Evolutionary conservation across 2,329 filamentous ascomycete species (phyloP).

Genomic region (Fonsecaea multimorphosa): DNA sequence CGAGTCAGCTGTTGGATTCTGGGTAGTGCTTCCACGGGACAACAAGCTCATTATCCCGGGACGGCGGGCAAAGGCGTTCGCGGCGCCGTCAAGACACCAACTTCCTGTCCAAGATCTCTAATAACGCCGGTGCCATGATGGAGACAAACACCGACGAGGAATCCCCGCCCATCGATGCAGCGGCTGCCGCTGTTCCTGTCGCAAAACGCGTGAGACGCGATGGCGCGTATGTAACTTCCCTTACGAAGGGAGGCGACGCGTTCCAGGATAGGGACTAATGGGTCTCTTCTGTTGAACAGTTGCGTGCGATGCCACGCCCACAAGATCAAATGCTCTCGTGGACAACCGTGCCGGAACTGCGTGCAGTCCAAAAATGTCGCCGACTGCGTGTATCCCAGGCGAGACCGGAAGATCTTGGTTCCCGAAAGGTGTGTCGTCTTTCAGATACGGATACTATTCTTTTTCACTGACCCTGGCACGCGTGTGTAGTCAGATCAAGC

Average conservation of each 20-base stretch:
- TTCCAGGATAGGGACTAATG: too few relatives aligned
- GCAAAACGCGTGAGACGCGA: neutral
- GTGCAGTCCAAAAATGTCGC: neutral
- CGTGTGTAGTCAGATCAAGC: neutral
- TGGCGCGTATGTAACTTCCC: neutral
- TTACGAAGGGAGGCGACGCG: too few relatives aligned
- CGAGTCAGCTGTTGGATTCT: too few relatives aligned
- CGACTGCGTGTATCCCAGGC: neutral
- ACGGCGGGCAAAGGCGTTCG: too few relatives aligned
- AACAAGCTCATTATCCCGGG: too few relatives aligned
- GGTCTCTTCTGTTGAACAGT: neutral
- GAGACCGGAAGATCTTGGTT: neutral
- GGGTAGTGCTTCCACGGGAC: too few relatives aligned
- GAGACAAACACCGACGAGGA: too few relatives aligned
- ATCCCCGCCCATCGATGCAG: neutral
- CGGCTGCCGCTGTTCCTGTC: neutral
- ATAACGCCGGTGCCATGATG: too few relatives aligned
- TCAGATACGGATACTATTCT: too few relatives aligned
- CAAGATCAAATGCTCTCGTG: conserved; percentile 1
- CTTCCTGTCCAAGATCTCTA: too few relatives aligned
- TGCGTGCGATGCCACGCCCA: neutral
- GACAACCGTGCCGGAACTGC: neutral
- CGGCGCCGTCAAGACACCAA: too few relatives aligned
- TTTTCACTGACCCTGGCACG: neutral
- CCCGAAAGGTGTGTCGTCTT: neutral